Conservation (phyloP, 2,329 filamentous ascomycete species). For the Paecilomyces fulvus region DNA sequence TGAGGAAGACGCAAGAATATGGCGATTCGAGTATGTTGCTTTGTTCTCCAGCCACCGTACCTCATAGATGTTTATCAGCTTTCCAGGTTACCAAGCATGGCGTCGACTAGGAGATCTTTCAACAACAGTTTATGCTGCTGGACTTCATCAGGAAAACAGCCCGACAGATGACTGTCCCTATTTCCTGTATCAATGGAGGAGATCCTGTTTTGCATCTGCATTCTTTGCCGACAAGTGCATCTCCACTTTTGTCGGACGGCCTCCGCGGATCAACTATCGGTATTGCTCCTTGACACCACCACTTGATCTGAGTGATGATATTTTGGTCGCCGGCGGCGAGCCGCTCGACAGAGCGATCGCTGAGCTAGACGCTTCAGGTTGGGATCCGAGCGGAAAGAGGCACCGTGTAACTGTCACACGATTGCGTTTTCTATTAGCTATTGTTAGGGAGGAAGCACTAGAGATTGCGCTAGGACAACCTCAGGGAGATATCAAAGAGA, state of each 20-base stretch:
- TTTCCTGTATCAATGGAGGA: constrained; percentile 36
- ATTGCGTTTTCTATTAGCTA: constrained; percentile 18
- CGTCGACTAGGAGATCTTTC: constrained; percentile 39
- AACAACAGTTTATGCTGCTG: constrained; percentile 40
- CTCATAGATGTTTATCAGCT: neutral
- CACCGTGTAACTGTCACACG: constrained; percentile 13
- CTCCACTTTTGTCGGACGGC: constrained; percentile 43
- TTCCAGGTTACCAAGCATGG: constrained; percentile 20
- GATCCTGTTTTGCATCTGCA: constrained; percentile 32
- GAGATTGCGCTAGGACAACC: constrained; percentile 21
- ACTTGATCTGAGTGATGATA: constrained; percentile 22
- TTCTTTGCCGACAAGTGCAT: constrained; percentile 42
- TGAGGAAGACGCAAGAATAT: constrained; percentile 25
- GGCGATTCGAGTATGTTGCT: constrained; percentile 24
- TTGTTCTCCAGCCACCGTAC: neutral
- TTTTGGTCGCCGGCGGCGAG: constrained; percentile 13
- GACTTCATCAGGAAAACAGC: constrained; percentile 37
- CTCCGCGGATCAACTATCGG: constrained; percentile 37
- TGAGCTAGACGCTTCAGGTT: neutral
- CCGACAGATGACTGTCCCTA: constrained; percentile 20
- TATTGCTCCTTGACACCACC: constrained; percentile 35
- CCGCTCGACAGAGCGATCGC: neutral
- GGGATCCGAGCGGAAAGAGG: neutral
- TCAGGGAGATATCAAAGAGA: constrained; percentile 15
- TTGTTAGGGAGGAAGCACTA: constrained; percentile 22